These are phyloP conservation scores for Boletus pseudo-olivaceus DNA, from an alignment of 768 basidiomycete genomes.

Conservation along the genomic window DNA sequence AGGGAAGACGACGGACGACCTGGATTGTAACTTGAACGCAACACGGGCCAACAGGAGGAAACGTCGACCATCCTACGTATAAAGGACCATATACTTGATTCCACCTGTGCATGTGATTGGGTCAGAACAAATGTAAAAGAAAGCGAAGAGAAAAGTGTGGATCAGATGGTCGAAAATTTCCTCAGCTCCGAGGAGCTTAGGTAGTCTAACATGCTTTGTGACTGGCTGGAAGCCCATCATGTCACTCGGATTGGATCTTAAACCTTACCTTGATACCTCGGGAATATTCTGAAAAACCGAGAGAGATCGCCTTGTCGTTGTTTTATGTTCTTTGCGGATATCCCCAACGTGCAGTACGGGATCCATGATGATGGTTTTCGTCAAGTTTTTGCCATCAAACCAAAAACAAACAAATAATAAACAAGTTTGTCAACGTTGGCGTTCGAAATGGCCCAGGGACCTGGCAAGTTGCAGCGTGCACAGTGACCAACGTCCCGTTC, in stretches of 20 bases:
- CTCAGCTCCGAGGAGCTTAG: constrained; percentile 26
- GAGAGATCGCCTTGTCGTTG: background rate
- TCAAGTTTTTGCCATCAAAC: background rate
- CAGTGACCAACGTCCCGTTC: background rate
- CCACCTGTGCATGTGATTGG: background rate
- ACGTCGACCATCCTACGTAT: background rate
- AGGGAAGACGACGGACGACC: background rate
- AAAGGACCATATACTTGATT: background rate
- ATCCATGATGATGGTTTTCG: background rate
- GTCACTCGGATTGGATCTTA: background rate
- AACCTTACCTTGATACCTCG: background rate
- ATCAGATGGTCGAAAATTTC: constrained; percentile 11
- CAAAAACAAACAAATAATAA: background rate
- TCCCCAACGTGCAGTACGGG: background rate
- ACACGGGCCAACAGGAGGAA: background rate
- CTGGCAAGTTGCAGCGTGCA: background rate
- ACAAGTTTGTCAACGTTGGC: background rate
- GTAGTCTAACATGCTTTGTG: constrained; percentile 33
- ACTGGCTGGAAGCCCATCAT: constrained; percentile 22
- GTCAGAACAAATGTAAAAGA: background rate
- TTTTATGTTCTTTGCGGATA: background rate
- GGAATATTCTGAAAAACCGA: background rate
- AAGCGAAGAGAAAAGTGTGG: background rate
- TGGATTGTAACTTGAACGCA: background rate
- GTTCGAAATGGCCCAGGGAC: background rate